Conservation (phyloP, 257 asterid genomes). For the Nicotiana sylvestris region DNA sequence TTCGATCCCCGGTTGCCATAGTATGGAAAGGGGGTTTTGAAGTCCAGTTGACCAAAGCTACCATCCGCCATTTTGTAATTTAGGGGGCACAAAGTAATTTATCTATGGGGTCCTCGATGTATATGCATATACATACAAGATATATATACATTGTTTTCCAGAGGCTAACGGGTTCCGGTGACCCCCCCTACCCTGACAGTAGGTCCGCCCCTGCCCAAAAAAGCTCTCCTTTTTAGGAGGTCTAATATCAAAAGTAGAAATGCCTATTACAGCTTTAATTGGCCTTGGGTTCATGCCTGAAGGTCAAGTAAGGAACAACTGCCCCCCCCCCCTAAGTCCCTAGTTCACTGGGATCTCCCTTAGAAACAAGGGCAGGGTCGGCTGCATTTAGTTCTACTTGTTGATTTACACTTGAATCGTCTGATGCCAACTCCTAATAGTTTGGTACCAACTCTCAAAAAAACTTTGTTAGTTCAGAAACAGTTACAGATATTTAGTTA, state of each 20-base stretch:
- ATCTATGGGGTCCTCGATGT: too few relatives aligned
- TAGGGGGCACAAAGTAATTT: too few relatives aligned
- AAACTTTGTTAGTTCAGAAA: background rate
- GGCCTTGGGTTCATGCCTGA: background rate
- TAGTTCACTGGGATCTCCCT: background rate
- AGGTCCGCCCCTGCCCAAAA: too few relatives aligned
- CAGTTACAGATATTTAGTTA: background rate
- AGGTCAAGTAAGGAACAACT: background rate
- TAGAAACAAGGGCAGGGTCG: background rate
- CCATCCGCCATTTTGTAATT: too few relatives aligned
- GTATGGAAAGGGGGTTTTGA: too few relatives aligned
- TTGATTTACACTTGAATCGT: background rate
- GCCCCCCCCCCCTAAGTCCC: background rate
- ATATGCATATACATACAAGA: too few relatives aligned
- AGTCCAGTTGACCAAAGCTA: too few relatives aligned
- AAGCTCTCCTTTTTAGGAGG: background rate
- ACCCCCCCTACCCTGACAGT: too few relatives aligned
- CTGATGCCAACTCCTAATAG: background rate
- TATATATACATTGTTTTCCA: too few relatives aligned
- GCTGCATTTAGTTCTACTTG: background rate
- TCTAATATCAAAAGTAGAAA: background rate
- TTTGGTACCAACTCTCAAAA: slow-evolving; percentile 1
- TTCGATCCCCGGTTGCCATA: too few relatives aligned
- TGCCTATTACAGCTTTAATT: background rate
- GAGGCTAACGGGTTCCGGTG: too few relatives aligned